Evolutionary conservation across 257 asterid species (phyloP), one percentile per base, ranked within the genome.

Genomic region (Haberlea rhodopensis): DNA sequence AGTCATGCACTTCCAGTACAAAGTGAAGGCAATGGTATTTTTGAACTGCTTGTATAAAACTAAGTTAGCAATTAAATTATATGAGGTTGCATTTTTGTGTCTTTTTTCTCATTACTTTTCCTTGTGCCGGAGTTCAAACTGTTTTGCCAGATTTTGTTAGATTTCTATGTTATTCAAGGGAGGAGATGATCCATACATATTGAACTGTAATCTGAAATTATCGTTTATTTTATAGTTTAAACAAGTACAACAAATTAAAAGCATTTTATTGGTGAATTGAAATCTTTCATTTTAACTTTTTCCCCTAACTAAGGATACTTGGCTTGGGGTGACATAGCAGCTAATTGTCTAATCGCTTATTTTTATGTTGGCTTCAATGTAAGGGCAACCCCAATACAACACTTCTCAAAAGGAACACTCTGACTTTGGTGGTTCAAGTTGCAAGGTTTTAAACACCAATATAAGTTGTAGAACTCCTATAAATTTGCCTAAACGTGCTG

Each of bases 401-500:
- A 74, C 65, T 67, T 67, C 77, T 68, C 72, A 77, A 31, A 53
- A 53, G 65, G 66, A 69, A 65, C 67, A 69, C 58, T 62, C 73
- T 51, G 70, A 75, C 62, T 61, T 69, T 53, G 63, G 69, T 25
- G 69, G 67, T 40, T 62, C 78, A 68, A 74, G 73, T 77, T 66
- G 63, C 72, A 65, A 60, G 61, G 32, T 43, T 21, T 68, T 74
- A 57, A 66, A 69, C 57, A 65, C 60, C 48, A 69, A 64, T 60
- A 65, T 70, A 64, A 75, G 75, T 57, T 40, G 53, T 62, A 72
- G 66, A 45, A 55, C 37, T 61, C 74, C 66, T 40, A 65, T 75
- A 67, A 59, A 57, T 65, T 83, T 71, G 72, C 89, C 94, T 34
- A 60, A 73, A 70, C 89, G 95, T 63, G 84, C 95, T 76, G 95